These are phyloP conservation scores for Trichosporon coremiiforme DNA, from an alignment of 1,284 basidiomycete species.

Conservation along the genomic window DNA sequence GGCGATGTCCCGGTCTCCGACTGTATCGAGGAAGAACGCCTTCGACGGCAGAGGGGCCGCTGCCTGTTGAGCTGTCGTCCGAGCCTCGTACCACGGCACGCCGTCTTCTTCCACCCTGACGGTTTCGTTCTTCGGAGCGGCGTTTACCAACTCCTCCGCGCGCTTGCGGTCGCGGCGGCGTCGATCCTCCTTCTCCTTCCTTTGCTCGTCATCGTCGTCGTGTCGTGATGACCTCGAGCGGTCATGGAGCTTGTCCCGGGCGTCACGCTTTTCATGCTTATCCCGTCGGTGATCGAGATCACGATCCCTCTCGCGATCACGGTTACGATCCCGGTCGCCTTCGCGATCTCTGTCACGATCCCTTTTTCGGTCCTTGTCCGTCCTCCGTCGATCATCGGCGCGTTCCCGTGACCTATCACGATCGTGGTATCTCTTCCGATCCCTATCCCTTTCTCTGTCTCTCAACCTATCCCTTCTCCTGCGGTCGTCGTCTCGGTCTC, in stretches of 20 bases:
- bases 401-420: not conserved
- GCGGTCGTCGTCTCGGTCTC: not conserved
- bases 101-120: constrained; percentile 30
- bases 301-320: constrained; percentile 2
- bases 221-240: constrained; percentile 11
- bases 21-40: constrained; percentile 40
- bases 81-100: constrained; percentile 43
- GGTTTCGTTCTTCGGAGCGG: not conserved
- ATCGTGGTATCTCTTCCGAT: not conserved
- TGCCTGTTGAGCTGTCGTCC: not conserved
- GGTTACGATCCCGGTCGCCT: constrained; percentile 23
- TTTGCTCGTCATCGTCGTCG: constrained; percentile 25
- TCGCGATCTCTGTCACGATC: constrained; percentile 21
- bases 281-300: not conserved
- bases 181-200: constrained; percentile 30
- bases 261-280: not conserved
- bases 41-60: constrained; percentile 29
- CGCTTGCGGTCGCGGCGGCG: constrained; percentile 24
- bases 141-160: constrained; percentile 22
- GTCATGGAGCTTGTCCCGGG: constrained; percentile 25
- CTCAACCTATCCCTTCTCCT: not conserved
- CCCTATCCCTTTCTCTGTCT: constrained; percentile 2
- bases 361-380: constrained; percentile 7
- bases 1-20: constrained; percentile 44
- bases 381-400: not conserved